Conservation (phyloP, 805 yeast species). For the Candida taoyuanica region DNA sequence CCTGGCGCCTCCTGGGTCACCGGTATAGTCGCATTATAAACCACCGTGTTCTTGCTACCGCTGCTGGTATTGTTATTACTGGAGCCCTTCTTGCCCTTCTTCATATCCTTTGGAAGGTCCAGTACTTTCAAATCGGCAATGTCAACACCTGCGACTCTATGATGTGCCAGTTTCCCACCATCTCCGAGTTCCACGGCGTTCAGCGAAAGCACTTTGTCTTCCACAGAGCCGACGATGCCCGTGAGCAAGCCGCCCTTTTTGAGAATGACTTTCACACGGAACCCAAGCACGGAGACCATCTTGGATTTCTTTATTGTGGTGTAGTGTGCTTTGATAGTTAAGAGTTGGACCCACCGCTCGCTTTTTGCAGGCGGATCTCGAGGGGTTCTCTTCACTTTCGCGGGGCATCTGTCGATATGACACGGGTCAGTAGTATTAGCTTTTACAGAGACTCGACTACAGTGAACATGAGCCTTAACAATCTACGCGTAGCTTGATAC, state of each 20-base stretch:
- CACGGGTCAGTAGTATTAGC: too few relatives aligned
- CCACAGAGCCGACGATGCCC: slow-evolving; percentile 26
- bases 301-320: neutral
- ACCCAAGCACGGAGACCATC: slow-evolving; percentile 17
- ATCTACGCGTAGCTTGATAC: too few relatives aligned
- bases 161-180: slow-evolving; percentile 25
- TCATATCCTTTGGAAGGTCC: slow-evolving; percentile 41
- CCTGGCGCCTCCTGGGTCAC: slow-evolving; percentile 4
- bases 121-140: slow-evolving; percentile 54
- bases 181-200: slow-evolving; percentile 39
- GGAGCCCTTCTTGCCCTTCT: slow-evolving; percentile 18
- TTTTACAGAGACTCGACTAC: too few relatives aligned
- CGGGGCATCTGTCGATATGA: too few relatives aligned
- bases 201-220: slow-evolving; percentile 37
- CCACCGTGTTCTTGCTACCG: slow-evolving; percentile 5
- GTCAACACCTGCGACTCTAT: slow-evolving; percentile 32
- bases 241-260: slow-evolving; percentile 7
- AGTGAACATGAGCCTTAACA: too few relatives aligned
- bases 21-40: slow-evolving; percentile 2
- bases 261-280: slow-evolving; percentile 9
- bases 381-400: too few relatives aligned
- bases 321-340: too few relatives aligned
- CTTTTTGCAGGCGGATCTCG: too few relatives aligned
- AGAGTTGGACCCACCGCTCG: too few relatives aligned
- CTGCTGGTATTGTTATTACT: slow-evolving; percentile 5